These are phyloP conservation scores for Peronospora destructor DNA, from an alignment of 352 stramenopile species.

Conservation along the genomic window DNA sequence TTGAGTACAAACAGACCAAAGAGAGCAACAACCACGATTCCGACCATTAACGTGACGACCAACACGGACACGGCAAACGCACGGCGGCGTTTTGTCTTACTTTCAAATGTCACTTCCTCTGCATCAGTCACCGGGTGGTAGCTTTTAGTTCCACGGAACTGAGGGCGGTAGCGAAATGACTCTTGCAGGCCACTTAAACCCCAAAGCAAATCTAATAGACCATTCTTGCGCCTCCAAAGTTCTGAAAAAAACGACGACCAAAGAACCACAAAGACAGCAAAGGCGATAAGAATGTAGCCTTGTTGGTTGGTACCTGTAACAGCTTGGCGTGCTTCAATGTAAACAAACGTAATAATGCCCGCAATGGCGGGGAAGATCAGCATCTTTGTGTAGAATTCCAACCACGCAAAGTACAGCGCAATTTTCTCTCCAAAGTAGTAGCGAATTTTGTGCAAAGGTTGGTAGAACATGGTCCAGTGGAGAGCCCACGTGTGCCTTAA, in stretches of 20 bases:
- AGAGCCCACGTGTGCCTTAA: conserved; percentile 70
- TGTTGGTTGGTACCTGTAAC: conserved; percentile 40
- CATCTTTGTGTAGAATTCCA: conserved; percentile 92
- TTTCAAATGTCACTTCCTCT: conserved; percentile 64
- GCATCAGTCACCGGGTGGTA: conserved; percentile 60
- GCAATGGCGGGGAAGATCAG: conserved; percentile 71
- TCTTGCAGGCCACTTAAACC: conserved; percentile 72
- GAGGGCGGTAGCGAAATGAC: conserved; percentile 64
- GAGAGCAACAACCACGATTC: conserved; percentile 60
- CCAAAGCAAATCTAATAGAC: conserved; percentile 78
- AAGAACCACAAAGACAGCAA: conserved; percentile 77
- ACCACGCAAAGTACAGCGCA: conserved; percentile 88
- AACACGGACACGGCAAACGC: conserved; percentile 49
- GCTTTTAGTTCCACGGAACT: conserved; percentile 77
- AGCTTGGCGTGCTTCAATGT: conserved; percentile 40
- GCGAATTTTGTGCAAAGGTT: conserved; percentile 84
- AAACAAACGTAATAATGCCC: conserved; percentile 71
- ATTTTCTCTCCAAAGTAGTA: conserved; percentile 90
- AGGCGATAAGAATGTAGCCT: conserved; percentile 70
- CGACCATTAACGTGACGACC: conserved; percentile 69
- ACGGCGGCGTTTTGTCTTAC: conserved; percentile 47
- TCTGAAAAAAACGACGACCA: conserved; percentile 86
- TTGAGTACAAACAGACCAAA: conserved; percentile 72
- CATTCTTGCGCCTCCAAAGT: conserved; percentile 86
- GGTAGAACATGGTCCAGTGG: conserved; percentile 65